Base-by-base conservation (phyloP, 2,329 filamentous ascomycete genomes). In the Drechslerella dactyloides region DNA sequence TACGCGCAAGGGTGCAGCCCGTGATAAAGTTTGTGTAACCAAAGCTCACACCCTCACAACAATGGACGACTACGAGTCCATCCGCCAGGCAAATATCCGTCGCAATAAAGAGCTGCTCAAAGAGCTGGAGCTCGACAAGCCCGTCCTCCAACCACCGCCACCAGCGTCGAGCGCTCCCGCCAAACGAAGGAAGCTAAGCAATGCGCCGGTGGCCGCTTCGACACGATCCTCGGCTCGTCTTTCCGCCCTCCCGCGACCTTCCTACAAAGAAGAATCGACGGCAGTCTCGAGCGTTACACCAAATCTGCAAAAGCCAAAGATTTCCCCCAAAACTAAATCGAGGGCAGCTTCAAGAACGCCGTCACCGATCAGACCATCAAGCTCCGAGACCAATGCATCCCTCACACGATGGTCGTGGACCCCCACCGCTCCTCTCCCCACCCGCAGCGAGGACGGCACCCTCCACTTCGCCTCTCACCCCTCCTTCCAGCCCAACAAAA, bases 401-500 rank as follows among this genome's bases (percentile, higher is more conserved):
- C 11, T 52, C 8, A 42, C 42, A 27, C 57, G 52, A 53, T 57
- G 17, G 24, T 19, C 44, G 0, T 85, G 83, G 83, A 78, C 76
- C 2, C 75, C 81, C 0, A 69, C 74, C 0, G 83, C 80, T 2
- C 56, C 78, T 0, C 69, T 78, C 2, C 83, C 83, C 0, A 80
- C 79, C 0, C 79, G 82, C 30, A 80, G 82, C 61, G 76, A 77
- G 0, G 74, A 78, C n/a, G 81, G 80, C 5, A 79, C 77, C 0
- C 83, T 84, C 69, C 82, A 82, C 72, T 85, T 85, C 76, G 65
- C 64, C 8, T 79, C 78, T 5, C 80, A 82, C 64, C 81, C 81
- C 0, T 74, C 74, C 24, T 85, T 85, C 75, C 79, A 76, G 1
- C 84, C 84, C 1, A 85, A 85, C 75, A 85, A 84, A 74, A 83